Percentiles rank a stretch among this genome's conserved stretches.
Conservation (phyloP, 345 rosid genomes). For the Turritis glabra region DNA sequence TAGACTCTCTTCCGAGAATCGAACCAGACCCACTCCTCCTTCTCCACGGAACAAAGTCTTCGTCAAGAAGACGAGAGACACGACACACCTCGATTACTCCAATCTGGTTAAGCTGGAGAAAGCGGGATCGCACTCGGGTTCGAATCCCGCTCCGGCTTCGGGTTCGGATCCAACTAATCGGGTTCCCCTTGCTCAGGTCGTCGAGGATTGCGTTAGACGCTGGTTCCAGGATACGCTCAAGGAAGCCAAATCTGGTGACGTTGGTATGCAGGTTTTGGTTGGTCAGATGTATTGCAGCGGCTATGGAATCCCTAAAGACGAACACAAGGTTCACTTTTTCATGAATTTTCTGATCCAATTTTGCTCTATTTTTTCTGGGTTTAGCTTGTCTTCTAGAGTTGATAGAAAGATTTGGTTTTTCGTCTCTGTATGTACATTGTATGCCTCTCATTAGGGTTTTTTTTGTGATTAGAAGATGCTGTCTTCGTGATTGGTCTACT, state of each 20-base stretch:
- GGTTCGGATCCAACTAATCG: constrained; percentile 40
- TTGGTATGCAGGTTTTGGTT: constrained; percentile 73
- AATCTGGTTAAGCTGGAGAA: constrained; percentile 46
- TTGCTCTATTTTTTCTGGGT: not conserved
- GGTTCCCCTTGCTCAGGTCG: constrained; percentile 64
- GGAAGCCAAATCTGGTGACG: constrained; percentile 77
- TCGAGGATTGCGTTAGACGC: constrained; percentile 63
- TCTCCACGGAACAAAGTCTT: constrained; percentile 31
- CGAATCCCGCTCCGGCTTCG: constrained; percentile 35
- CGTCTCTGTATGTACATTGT: constrained; percentile 12
- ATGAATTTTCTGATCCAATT: not conserved
- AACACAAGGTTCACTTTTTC: constrained; percentile 54
- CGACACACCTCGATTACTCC: constrained; percentile 28
- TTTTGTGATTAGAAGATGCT: not conserved
- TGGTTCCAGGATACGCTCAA: constrained; percentile 80
- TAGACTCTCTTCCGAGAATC: constrained; percentile 48
- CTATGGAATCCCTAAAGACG: constrained; percentile 71
- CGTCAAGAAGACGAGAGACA: constrained; percentile 34
- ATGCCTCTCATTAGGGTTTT: not conserved
- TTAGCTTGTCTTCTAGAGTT: not conserved
- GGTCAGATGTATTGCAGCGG: constrained; percentile 87
- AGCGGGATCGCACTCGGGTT: constrained; percentile 46
- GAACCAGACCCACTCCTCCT: constrained; percentile 30
- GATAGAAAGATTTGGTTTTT: not conserved
- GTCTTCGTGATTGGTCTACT: not conserved